Conservation (phyloP, 768 basidiomycete species). For the Russula emetica region DNA sequence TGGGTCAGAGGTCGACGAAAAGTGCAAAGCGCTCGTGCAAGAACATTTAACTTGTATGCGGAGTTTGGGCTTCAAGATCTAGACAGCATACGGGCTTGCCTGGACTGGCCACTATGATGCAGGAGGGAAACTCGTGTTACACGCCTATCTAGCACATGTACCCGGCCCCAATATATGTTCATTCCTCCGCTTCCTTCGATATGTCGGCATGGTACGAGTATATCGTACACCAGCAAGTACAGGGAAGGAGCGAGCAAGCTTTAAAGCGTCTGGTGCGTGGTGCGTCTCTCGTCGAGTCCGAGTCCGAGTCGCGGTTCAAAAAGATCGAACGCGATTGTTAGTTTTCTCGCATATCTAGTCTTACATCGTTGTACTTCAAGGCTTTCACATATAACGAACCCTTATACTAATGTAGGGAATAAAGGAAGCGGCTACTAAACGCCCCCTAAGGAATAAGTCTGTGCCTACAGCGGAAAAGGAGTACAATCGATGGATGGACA, state of each 20-base stretch:
- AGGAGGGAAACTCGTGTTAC: not conserved
- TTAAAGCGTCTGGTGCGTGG: not conserved
- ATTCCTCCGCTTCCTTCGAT: not conserved
- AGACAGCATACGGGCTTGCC: too few relatives aligned
- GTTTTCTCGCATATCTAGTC: too few relatives aligned
- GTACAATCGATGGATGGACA: not conserved
- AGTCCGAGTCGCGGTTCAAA: not conserved
- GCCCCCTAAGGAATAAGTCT: too few relatives aligned
- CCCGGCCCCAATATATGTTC: not conserved
- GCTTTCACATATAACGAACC: not conserved
- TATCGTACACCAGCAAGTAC: not conserved
- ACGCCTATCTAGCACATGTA: not conserved
- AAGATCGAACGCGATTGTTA: too few relatives aligned
- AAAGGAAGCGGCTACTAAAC: too few relatives aligned
- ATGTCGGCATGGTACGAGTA: not conserved
- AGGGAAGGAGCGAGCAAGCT: not conserved
- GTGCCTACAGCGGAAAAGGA: too few relatives aligned
- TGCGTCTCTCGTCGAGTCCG: not conserved
- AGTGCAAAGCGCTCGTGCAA: slow-evolving; percentile 76
- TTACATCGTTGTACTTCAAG: not conserved
- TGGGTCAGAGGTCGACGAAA: slow-evolving; percentile 58
- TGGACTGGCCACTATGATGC: not conserved
- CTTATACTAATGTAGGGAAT: too few relatives aligned
- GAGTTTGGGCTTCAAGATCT: slow-evolving; percentile 81
- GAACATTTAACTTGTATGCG: slow-evolving; percentile 91